Conservation (phyloP, 1,139 yeast species). For the Hemisphaericaspora xylofermentans region DNA sequence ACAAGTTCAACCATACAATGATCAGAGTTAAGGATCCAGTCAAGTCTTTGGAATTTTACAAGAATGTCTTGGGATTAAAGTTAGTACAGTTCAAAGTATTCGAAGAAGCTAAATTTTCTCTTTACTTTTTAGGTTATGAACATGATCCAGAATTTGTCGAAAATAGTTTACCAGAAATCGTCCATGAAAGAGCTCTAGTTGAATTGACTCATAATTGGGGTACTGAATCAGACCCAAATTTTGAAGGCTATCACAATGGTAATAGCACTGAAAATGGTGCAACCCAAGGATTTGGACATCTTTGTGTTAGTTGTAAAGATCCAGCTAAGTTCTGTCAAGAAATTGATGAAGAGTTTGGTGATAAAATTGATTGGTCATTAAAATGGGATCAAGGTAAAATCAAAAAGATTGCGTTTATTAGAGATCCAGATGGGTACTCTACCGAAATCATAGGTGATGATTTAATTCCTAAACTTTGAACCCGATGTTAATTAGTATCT, state of each 20-base stretch:
- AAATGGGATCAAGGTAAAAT: conserved; percentile 62
- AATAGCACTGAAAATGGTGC: conserved; percentile 56
- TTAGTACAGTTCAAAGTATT: conserved; percentile 55
- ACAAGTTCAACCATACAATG: conserved; percentile 88
- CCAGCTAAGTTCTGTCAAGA: conserved; percentile 56
- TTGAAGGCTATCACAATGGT: conserved; percentile 79
- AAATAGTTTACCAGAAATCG: conserved; percentile 35
- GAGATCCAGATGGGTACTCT: conserved; percentile 92
- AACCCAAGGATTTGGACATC: conserved; percentile 84
- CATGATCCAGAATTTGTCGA: conserved; percentile 37
- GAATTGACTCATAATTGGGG: conserved; percentile 97
- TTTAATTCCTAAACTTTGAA: conserved; percentile 12
- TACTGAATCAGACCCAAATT: conserved; percentile 73
- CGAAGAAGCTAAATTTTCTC: conserved; percentile 73
- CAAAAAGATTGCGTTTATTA: conserved; percentile 64
- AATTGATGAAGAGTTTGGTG: conserved; percentile 42
- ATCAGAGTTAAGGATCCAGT: conserved; percentile 84
- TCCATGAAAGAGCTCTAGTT: conserved; percentile 61
- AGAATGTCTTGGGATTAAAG: conserved; percentile 77
- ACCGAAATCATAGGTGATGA: conserved; percentile 59
- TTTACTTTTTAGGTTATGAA: conserved; percentile 80
- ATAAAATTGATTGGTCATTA: conserved; percentile 36
- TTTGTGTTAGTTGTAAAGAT: conserved; percentile 71
- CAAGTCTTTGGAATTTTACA: conserved; percentile 73
- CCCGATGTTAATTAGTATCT: too few species aligned